phyloP scores from a whole-genome alignment of 2,329 filamentous ascomycete species.

The Hypoxylon sp. region DNA sequence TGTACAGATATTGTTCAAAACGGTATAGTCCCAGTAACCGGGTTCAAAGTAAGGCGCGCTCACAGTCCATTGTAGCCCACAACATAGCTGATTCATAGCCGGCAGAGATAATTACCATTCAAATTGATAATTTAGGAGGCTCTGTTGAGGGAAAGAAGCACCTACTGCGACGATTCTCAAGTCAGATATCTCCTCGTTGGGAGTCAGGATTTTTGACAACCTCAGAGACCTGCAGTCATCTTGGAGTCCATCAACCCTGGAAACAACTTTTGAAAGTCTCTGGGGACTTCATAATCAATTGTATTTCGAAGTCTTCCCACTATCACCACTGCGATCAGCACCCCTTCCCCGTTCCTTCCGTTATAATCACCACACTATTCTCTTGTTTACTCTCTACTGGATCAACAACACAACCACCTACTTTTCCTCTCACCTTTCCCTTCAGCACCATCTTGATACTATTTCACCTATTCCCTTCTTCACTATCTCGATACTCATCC shows the following conservation, averaged over 20 bases:
- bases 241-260: background rate
- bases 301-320: background rate
- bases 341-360: background rate
- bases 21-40: background rate
- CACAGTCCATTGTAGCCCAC: background rate
- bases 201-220: background rate
- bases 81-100: background rate
- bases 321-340: background rate
- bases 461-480: too few relatives aligned
- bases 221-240: background rate
- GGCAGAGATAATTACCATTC: background rate
- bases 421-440: background rate
- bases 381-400: background rate
- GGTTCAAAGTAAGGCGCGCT: constrained; percentile 10
- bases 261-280: background rate
- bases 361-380: background rate
- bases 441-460: too few relatives aligned
- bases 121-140: background rate
- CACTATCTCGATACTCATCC: background rate
- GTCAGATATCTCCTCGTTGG: background rate
- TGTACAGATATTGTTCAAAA: too few relatives aligned
- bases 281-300: background rate
- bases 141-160: background rate
- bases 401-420: background rate
- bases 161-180: background rate